Percentiles rank a stretch among this genome's conserved stretches.
Evolutionary conservation across 1,284 basidiomycete species (phyloP).

Genomic region (Clitocybe nebularis): DNA sequence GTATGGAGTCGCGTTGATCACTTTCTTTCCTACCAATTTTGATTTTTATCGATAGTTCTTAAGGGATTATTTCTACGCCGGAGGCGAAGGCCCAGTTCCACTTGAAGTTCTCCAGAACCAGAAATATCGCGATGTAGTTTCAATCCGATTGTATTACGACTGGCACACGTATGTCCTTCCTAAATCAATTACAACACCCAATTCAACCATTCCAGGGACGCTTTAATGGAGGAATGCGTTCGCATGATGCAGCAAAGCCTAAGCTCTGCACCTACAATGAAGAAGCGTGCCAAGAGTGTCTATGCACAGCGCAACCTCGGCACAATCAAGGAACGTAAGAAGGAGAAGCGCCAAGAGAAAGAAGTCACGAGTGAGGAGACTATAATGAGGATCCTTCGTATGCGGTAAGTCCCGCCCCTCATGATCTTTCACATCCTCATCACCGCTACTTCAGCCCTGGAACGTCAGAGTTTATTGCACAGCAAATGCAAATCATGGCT

Average conservation of each 20-base stretch:
- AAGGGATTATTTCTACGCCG: conserved; percentile 93
- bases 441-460: conserved; percentile 49
- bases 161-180: conserved; percentile 71
- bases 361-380: conserved; percentile 78
- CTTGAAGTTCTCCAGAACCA: conserved; percentile 90
- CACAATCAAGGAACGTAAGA: conserved; percentile 93
- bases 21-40: conserved; percentile 7
- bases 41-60: conserved; percentile 62
- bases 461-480: conserved; percentile 86
- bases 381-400: conserved; percentile 88
- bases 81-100: conserved; percentile 87
- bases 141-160: conserved; percentile 90
- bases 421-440: conserved; percentile 4
- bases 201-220: conserved; percentile 59
- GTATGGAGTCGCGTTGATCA: conserved; percentile 33
- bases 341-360: conserved; percentile 82
- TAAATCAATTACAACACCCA: not conserved
- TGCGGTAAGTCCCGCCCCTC: conserved; percentile 61
- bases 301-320: conserved; percentile 89
- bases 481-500: conserved; percentile 78
- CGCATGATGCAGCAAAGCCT: conserved; percentile 86
- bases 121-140: conserved; percentile 91
- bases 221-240: conserved; percentile 94
- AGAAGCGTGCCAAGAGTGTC: conserved; percentile 89
- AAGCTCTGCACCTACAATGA: conserved; percentile 68